Base-by-base conservation (phyloP, 2,329 filamentous ascomycete species). In the Knufia fluminis region DNA sequence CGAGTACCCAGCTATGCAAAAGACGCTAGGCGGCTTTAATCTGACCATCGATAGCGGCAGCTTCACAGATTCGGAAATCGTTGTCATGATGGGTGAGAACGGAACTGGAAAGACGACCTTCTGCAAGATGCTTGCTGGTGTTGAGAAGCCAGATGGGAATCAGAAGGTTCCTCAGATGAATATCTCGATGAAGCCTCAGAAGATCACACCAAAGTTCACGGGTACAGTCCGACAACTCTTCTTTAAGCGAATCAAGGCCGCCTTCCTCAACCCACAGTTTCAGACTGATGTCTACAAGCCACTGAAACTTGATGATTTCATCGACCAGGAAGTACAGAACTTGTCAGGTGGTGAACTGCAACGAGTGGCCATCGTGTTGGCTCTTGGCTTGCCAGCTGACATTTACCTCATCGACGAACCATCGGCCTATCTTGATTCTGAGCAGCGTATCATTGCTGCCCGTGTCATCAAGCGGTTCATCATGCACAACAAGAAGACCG, bases 71-170 rank as follows among this genome's bases (percentile, higher is more conserved):
- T 98, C 92, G 0, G 92, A 98, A 66, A 98, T 98, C 60, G 81
- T 98, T 51, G 92, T 98, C 69, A 94, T 98, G 88, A 97, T 98
- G 92, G 92, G 92, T 60, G 91, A 97, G 75, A 98, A 98, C 71
- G 92, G 92, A 71, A 98, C 94, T 31, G 94, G 94, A 68, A 96
- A 98, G 78, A 98, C 92, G 1, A 98, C 92, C 3, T 98, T 98
- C 78, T 97, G 91, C 76, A 88, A 85, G 66, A 85, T 98, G 73
- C 77, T 98, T 58, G 92, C 92, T 51, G 94, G 94, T 65, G 87
- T 86, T 33, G 78, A 94, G 60, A 91, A 96, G 72, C 92, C 94
- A 7, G 94, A 98, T 61, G 81, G 79, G 60, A 81, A 76, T 57
- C 75, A 79, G 61, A 80, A 80, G 61, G 79, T 98, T 14, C 92